These are phyloP conservation scores for Saccharomycodes ludwigii DNA, from an alignment of 805 yeast genomes.

Conservation along the genomic window DNA sequence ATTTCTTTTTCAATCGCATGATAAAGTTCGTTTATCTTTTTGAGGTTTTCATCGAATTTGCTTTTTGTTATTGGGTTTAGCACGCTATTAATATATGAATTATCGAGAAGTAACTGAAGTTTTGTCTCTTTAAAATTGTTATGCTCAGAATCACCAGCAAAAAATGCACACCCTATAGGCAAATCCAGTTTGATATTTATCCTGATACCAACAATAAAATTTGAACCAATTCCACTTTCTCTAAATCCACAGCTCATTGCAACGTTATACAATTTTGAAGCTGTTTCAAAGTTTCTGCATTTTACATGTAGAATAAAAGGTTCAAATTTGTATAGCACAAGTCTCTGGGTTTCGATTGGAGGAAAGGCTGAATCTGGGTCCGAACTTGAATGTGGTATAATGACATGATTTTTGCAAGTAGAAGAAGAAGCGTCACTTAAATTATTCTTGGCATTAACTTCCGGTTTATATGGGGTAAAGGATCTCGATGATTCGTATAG, in stretches of 20 bases:
- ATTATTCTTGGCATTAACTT: too few species aligned
- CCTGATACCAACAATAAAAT: conserved; percentile 66
- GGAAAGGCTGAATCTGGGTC: too few species aligned
- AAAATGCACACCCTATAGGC: conserved; percentile 72
- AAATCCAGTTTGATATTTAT: conserved; percentile 55
- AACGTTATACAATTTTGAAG: conserved; percentile 47
- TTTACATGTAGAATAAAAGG: conserved; percentile 78
- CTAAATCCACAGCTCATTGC: conserved; percentile 83
- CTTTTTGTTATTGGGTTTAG: conserved; percentile 44
- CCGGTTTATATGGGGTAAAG: too few species aligned
- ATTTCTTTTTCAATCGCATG: conserved; percentile 26
- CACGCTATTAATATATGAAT: too few species aligned
- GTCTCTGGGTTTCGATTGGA: conserved; percentile 35
- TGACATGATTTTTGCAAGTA: too few species aligned
- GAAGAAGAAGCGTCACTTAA: too few species aligned
- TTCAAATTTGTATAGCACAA: conserved; percentile 66
- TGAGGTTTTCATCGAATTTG: conserved; percentile 54
- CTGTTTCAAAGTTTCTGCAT: conserved; percentile 48
- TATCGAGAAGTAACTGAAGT: too few species aligned
- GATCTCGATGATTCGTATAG: too few species aligned
- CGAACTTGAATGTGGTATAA: too few species aligned
- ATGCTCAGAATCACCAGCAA: too few species aligned
- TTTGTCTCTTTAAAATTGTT: too few species aligned
- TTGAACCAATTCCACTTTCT: conserved; percentile 76
- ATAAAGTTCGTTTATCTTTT: conserved; percentile 39